Evolutionary conservation across 805 yeast species (phyloP).

Genomic region (Metschnikowia lochheadii): DNA sequence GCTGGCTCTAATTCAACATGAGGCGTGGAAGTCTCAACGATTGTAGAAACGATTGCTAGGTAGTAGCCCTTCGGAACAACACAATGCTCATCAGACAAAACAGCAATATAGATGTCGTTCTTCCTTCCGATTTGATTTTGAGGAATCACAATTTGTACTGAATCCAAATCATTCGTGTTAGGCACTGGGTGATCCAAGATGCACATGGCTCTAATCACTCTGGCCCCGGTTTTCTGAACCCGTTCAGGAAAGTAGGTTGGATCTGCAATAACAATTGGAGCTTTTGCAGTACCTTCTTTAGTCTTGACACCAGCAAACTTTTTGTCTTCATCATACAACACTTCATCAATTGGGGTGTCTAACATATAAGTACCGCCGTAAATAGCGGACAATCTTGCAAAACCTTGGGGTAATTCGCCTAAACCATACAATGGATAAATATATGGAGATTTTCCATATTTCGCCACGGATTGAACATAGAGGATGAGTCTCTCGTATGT

Average conservation of each 20-base stretch:
- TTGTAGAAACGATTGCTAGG: conserved; percentile 89
- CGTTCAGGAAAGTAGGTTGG: conserved; percentile 94
- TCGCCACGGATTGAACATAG: conserved; percentile 85
- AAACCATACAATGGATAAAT: conserved; percentile 93
- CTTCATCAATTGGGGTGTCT: conserved; percentile 91
- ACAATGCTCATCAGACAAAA: conserved; percentile 82
- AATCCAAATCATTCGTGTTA: conserved; percentile 75
- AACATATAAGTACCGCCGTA: conserved; percentile 99
- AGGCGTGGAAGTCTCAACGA: conserved; percentile 89
- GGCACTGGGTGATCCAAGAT: conserved; percentile 87
- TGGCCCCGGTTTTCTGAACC: conserved; percentile 67
- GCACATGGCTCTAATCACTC: conserved; percentile 82
- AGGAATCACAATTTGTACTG: conserved; percentile 91
- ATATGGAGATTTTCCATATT: conserved; percentile 95
- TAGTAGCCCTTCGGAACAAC: conserved; percentile 87
- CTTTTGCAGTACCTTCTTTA: conserved; percentile 86
- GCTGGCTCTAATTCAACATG: conserved; percentile 93
- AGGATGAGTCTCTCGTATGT: conserved; percentile 81
- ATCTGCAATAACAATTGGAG: conserved; percentile 93
- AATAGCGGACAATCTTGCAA: conserved; percentile 93
- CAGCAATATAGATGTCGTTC: conserved; percentile 92
- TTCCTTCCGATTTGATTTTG: conserved; percentile 92
- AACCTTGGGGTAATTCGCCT: conserved; percentile 98
- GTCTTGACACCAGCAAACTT: conserved; percentile 84
- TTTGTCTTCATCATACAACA: conserved; percentile 60